A percentile compares a stretch with the other conserved stretches of the same genome.
phyloP scores from a whole-genome alignment of 495 filamentous ascomycete species.

The Aspergillus diversus region DNA sequence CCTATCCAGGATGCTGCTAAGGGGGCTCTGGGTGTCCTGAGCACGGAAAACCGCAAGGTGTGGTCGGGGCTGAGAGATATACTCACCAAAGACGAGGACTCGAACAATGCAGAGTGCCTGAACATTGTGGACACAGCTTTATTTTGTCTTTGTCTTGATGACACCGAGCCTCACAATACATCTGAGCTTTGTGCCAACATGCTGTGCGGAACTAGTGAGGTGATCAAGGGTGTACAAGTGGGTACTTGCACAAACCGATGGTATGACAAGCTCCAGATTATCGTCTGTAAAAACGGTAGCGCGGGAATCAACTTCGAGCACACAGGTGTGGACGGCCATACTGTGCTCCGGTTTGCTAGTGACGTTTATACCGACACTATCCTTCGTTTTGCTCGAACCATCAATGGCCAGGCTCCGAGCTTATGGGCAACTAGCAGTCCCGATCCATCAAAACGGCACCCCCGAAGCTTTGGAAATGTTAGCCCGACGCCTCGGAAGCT shows the following conservation, averaged over 20 bases:
- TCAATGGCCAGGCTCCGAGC: slow-evolving; percentile 91
- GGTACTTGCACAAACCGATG: slow-evolving; percentile 97
- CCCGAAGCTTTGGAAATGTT: slow-evolving; percentile 90
- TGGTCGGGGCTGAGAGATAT: slow-evolving; percentile 94
- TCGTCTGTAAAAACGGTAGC: slow-evolving; percentile 97
- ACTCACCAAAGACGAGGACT: slow-evolving; percentile 79
- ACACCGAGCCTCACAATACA: slow-evolving; percentile 78
- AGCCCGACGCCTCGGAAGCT: slow-evolving; percentile 93
- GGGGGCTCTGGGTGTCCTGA: slow-evolving; percentile 88
- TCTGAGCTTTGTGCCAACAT: slow-evolving; percentile 93
- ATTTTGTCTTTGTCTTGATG: slow-evolving; percentile 90
- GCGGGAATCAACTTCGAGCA: slow-evolving; percentile 99
- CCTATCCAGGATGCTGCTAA: slow-evolving; percentile 94
- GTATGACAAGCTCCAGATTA: slow-evolving; percentile 99
- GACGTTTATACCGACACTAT: slow-evolving; percentile 99
- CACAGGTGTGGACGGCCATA: slow-evolving; percentile 97
- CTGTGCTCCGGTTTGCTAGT: slow-evolving; percentile 91
- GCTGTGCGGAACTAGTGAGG: slow-evolving; percentile 92
- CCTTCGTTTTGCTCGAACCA: slow-evolving; percentile 90
- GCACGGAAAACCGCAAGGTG: slow-evolving; percentile 93
- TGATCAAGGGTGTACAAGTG: slow-evolving; percentile 91
- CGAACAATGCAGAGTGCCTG: slow-evolving; percentile 94
- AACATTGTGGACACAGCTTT: slow-evolving; percentile 93
- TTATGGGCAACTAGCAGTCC: slow-evolving; percentile 91
- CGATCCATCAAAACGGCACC: slow-evolving; percentile 92